Percentiles rank a stretch among this genome's conserved stretches.
phyloP scores from a whole-genome alignment of 192 early-diverging fungal species.

The Phlyctochytrium bullatum region DNA sequence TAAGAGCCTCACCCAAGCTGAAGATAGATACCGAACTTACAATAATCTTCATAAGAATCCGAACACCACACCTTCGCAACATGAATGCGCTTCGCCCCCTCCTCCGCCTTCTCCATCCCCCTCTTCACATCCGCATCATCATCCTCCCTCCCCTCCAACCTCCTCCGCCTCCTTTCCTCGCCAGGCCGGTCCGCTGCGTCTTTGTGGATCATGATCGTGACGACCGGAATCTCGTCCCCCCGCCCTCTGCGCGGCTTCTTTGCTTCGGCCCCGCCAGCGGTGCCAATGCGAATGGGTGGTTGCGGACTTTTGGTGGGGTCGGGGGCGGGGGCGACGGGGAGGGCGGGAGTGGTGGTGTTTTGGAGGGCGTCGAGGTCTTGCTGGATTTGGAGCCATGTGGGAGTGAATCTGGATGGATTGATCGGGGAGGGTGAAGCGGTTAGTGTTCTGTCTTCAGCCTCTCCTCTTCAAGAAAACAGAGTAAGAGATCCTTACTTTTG shows the following conservation, averaged over 20 bases:
- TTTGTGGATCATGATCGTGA: too few species aligned
- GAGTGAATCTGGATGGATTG: slow-evolving; percentile 1
- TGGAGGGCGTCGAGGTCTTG: not conserved
- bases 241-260: too few species aligned
- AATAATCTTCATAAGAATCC: not conserved
- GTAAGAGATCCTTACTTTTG: not conserved
- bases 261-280: too few species aligned
- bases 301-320: too few species aligned
- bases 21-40: not conserved
- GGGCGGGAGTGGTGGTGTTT: too few species aligned
- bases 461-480: too few species aligned
- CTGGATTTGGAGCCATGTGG: not conserved
- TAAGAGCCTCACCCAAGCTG: too few species aligned
- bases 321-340: too few species aligned
- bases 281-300: too few species aligned
- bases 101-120: not conserved
- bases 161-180: not conserved
- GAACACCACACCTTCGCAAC: not conserved
- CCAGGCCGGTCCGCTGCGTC: too few species aligned
- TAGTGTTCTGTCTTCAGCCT: too few species aligned
- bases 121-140: not conserved
- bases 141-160: not conserved
- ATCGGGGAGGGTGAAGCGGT: not conserved
- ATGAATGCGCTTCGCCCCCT: not conserved
- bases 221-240: too few species aligned